A percentile compares a stretch with the other conserved stretches of the same genome.
phyloP scores from a whole-genome alignment of 345 rosid genomes.

The Eucalyptus fibrosa region DNA sequence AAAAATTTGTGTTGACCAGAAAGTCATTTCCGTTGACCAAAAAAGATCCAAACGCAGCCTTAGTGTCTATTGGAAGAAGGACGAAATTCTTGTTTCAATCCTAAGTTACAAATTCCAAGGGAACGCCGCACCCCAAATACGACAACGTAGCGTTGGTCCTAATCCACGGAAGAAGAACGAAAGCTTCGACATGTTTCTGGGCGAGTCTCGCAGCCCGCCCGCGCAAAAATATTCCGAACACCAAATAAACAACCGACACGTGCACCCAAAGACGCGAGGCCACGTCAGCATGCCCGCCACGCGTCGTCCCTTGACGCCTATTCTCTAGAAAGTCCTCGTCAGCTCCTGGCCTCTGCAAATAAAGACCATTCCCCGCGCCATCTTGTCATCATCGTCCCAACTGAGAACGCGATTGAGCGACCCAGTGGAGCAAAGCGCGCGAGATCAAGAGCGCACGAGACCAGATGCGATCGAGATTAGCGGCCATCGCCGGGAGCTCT shows the following conservation, averaged over 20 bases:
- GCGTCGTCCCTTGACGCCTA: background rate
- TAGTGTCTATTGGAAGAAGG: no score
- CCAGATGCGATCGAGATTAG: constrained; percentile 2
- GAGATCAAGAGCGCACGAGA: background rate
- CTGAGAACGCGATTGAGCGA: background rate
- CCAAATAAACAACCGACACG: background rate
- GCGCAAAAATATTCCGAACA: background rate
- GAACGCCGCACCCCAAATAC: background rate
- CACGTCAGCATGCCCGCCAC: background rate
- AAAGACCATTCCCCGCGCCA: background rate
- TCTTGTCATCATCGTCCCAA: background rate
- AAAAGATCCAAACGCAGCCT: no score
- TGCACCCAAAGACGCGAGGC: background rate
- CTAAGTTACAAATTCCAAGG: background rate
- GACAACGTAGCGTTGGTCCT: background rate
- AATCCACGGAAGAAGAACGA: background rate
- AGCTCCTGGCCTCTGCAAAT: background rate
- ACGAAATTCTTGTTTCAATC: background rate
- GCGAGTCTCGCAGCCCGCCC: background rate
- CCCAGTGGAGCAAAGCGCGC: background rate
- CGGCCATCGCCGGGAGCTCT: constrained; percentile 8
- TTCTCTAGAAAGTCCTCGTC: constrained; percentile 2
- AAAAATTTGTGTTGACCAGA: no score
- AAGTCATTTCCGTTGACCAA: no score
- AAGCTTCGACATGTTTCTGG: background rate